Evolutionary conservation across 2,329 filamentous ascomycete genomes (phyloP), one percentile per base, ranked within the genome.

Genomic region (Rachicladosporium sp.): DNA sequence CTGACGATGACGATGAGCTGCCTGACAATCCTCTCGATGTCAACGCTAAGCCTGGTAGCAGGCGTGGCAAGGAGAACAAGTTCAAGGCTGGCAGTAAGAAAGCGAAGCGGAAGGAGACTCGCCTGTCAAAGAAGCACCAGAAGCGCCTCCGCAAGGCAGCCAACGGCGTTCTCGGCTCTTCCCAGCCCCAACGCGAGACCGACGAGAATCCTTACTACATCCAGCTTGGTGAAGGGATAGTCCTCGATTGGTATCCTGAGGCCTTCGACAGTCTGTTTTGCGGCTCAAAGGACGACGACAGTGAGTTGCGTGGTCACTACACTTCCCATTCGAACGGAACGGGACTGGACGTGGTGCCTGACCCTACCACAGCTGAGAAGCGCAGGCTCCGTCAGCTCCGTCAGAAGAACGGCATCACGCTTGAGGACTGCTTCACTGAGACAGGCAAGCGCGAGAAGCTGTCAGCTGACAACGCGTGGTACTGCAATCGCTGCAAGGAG

Each of bases 401-500:
- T 6, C 73, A 71, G 52, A 82, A 80, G 60, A 71, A 78, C 39
- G 91, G 91, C 21, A 80, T 95, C 48, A 80, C 78, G 1, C 70
- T 98, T 4, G 82, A 91, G 13, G 87, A 95, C 51, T 98, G 91
- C 56, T 74, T 98, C 40, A 82, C 88, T 43, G 91, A 96, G 61
- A 96, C 94, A 50, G 85, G 91, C 55, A 89, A 89, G 57, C 83
- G 88, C 44, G 91, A 98, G 62, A 78, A 94, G 10, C 68, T 98
- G 4, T 95, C 89, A 0, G 86, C 95, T 58, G 83, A 93, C 55
- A 93, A 98, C 58, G 89, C 86, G 44, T 98, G 91, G 91, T 96
- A 93, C 58, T 98, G 91, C 56, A 89, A 86, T 41, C 77, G 86
- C 23, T 98, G 91, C 71, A 96, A 96, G 60, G 85, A 94, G 52